phyloP scores from a whole-genome alignment of 352 stramenopile species.

The Thraustochytrium sp. region DNA sequence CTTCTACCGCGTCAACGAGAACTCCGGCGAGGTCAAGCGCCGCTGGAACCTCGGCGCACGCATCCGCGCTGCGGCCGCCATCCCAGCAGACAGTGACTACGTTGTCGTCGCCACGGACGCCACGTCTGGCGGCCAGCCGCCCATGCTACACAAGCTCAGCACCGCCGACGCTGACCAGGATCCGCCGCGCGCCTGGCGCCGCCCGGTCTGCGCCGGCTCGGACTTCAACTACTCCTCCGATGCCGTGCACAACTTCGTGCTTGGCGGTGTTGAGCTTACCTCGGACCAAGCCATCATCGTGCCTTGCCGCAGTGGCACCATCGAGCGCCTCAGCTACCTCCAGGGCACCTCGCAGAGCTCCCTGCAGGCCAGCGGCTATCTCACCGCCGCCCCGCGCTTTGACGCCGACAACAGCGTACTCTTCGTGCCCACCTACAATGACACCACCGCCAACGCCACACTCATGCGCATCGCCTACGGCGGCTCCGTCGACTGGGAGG shows the following conservation, averaged over 20 bases:
- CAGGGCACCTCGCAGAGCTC: neutral
- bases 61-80: neutral
- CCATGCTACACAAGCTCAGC: constrained; percentile 4
- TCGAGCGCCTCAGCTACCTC: neutral
- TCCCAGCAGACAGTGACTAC: neutral
- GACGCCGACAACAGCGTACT: neutral
- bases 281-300: neutral
- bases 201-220: constrained; percentile 3
- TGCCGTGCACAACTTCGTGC: neutral
- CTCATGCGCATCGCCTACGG: neutral
- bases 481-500: neutral
- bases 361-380: neutral
- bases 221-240: too few species aligned
- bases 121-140: neutral
- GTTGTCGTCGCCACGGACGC: neutral
- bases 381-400: neutral
- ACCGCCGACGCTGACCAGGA: neutral
- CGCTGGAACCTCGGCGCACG: neutral
- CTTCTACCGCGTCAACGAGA: constrained; percentile 4
- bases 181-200: neutral
- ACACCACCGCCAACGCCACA: neutral
- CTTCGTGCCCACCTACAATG: neutral
- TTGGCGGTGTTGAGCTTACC: neutral
- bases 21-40: neutral
- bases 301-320: neutral